Evolutionary conservation across 345 rosid species (phyloP).

Genomic region (Eucalyptus sp.): DNA sequence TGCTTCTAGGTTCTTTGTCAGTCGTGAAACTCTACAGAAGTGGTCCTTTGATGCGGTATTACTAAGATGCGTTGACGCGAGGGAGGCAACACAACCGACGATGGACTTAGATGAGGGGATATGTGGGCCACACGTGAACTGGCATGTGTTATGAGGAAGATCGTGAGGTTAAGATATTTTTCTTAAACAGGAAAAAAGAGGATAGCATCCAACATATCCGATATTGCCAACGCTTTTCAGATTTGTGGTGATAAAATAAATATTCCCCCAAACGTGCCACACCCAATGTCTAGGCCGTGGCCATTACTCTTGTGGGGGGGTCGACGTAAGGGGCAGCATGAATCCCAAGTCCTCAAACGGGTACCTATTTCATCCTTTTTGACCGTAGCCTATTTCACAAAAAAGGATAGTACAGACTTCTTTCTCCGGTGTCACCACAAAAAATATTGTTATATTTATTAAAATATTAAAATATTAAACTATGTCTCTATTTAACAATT

Average conservation of each 20-base stretch:
- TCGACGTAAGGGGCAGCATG: not conserved
- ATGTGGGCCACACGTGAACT: not conserved
- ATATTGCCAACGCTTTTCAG: not conserved
- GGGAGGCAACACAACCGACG: not conserved
- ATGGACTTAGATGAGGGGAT: not conserved
- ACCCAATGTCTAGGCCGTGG: not conserved
- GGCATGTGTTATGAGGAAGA: not conserved
- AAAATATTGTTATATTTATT: too few relatives aligned
- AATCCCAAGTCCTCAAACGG: not conserved
- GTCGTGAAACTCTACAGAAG: too few relatives aligned
- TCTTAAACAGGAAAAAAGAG: not conserved
- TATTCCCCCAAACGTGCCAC: not conserved
- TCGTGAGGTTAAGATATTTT: not conserved
- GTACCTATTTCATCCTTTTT: too few relatives aligned
- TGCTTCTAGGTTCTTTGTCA: too few relatives aligned
- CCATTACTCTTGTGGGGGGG: not conserved
- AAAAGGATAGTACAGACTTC: too few relatives aligned
- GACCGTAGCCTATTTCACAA: too few relatives aligned
- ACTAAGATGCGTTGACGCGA: not conserved
- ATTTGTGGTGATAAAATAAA: not conserved
- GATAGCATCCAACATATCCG: not conserved
- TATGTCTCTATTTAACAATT: too few relatives aligned
- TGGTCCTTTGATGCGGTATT: too few relatives aligned
- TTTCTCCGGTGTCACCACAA: too few relatives aligned
- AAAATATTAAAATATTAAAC: too few relatives aligned